Evolutionary conservation across 2,329 filamentous ascomycete species (phyloP), one percentile per base, ranked within the genome.

Genomic region (Dactylonectria macrodidyma): DNA sequence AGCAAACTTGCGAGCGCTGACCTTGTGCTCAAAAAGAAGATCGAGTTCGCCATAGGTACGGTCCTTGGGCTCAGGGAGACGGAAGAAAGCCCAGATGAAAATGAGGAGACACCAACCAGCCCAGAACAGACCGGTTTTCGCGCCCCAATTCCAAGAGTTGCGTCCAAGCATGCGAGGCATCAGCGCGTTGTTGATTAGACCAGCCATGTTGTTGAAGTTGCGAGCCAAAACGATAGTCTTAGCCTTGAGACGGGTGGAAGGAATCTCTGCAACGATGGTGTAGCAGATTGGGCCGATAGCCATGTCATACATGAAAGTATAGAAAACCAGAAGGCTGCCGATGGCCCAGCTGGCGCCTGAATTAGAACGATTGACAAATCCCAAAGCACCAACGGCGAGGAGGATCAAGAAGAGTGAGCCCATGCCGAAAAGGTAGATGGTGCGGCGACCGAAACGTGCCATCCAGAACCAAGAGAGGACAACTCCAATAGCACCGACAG

Each of bases 251-350:
- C 84, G 82, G 3, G 83, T 84, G 0, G 83, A 84, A 1, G 81
- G 80, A 3, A 85, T 78, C 67, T 86, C 84, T 2, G 84, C 89
- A 2, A 97, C 94, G 24, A 97, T 87, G 0, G 93, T 95, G 81
- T 96, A 97, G 81, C 92, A 95, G 10, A 97, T 93, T 55, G 69
- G 81, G 1, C 81, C 81, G 3, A 83, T 77, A 2, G 80, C 79
- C 26, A 78, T 68, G 51, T 82, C 76, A 62, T 82, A 83, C 33
- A 84, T 75, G 38, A 85, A 81, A 2, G 82, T 83, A 76, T 84
- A 85, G 51, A 83, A 77, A 22, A 82, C 73, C 11, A 82, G 78
- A 36, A 89, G 75, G 6, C 82, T 80, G 8, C 85, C 87, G 2
- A 85, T 84, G 0, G 83, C 83, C 79, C 82, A 85, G 1, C 84